Evolutionary conservation across 805 yeast genomes (phyloP), one percentile per base, ranked within the genome.

Genomic region (Hanseniaspora hatyaiensis): DNA sequence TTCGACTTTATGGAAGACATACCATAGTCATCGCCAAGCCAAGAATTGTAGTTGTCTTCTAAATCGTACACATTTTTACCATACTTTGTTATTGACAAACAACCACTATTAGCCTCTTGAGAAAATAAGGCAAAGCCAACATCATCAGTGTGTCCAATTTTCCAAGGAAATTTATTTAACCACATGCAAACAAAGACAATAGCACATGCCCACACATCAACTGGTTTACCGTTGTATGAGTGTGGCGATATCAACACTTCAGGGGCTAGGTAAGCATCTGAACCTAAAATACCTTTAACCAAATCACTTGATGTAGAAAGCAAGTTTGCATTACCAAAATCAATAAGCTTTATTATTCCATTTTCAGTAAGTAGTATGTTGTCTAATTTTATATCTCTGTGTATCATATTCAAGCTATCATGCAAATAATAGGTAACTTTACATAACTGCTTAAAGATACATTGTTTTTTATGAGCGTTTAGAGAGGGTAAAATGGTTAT

Each of bases 241-340:
- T 62, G 62, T 34, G 58, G 53, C 0, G 54, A 33, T 4, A 52
- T 37, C 49, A 89, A 71, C 36, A 89, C 88, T 62, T 89, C 98
- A 0, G 97, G 97, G 0, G 96, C 92, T 52, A 89, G 66, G 59
- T 89, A 89, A 2, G 98, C 97, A 63, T 89, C 98, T 1, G 94
- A 82, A 13, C 98, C 98, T 11, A 89, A 94, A 19, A 89, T 74
- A 13, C 97, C 97, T 50, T 71, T 67, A 15, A 82, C 76, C 19
- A 77, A 71, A 48, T 71, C 74, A 18, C 48, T 44, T 2, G 41
- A 36, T 6, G 50, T 47, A 6, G 63, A 61, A 46, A 73, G 75
- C 20, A 83, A 82, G 18, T 82, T 83, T 0, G 96, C 92, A 4
- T 94, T 80, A 6, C 98, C 98, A 64, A 88, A 89, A 65, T 89